phyloP scores from a whole-genome alignment of 306 rosid species.

The Sicyos baderoa region DNA sequence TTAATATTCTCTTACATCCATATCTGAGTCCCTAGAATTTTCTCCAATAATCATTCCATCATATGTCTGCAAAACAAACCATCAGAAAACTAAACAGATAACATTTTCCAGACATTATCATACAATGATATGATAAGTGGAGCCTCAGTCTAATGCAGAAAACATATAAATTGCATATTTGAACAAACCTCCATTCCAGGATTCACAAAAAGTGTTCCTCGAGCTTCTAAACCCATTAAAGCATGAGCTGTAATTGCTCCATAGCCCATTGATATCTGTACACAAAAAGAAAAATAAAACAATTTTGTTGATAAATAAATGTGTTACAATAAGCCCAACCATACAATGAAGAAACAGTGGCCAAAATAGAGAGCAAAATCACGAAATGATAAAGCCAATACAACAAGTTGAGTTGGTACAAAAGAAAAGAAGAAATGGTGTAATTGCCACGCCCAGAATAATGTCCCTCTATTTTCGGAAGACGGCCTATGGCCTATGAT shows the following conservation, averaged over 20 bases:
- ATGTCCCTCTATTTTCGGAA: too few relatives aligned
- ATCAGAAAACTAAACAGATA: background rate
- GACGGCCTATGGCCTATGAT: too few relatives aligned
- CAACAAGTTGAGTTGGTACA: too few relatives aligned
- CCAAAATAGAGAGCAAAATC: too few relatives aligned
- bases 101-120: background rate
- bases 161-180: background rate
- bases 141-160: background rate
- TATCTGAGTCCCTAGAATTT: constrained; percentile 80
- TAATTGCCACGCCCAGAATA: too few relatives aligned
- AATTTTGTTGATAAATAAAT: too few relatives aligned
- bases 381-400: too few relatives aligned
- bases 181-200: constrained; percentile 85
- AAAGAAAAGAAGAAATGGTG: too few relatives aligned
- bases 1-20: constrained; percentile 51
- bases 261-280: constrained; percentile 84
- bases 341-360: too few relatives aligned
- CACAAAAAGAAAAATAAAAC: background rate
- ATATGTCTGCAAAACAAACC: constrained; percentile 50
- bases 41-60: constrained; percentile 99
- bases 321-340: too few relatives aligned
- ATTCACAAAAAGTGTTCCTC: constrained; percentile 82
- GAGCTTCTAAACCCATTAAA: constrained; percentile 80
- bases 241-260: constrained; percentile 77
- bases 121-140: background rate